Conservation (phyloP, 2,329 filamentous ascomycete species). For the Lachnellula occidentalis region DNA sequence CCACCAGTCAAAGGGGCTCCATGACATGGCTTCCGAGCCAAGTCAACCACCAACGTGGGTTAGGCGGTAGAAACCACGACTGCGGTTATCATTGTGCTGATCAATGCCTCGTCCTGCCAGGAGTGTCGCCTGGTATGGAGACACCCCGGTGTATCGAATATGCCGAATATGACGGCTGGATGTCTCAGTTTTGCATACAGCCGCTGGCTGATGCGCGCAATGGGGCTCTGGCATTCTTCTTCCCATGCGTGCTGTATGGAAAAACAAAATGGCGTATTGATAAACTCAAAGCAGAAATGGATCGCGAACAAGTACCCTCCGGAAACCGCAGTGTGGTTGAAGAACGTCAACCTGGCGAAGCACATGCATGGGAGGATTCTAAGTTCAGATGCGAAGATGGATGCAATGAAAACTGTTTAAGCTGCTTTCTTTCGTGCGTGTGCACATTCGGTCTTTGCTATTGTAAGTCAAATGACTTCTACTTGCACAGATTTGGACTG, state of each 20-base stretch:
- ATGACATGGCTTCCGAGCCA: background rate
- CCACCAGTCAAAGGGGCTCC: background rate
- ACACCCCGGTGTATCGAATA: background rate
- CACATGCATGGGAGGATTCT: conserved; percentile 36
- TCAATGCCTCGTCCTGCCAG: conserved; percentile 1
- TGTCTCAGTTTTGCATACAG: conserved; percentile 35
- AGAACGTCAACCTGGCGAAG: conserved; percentile 27
- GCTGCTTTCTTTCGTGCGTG: conserved; percentile 23
- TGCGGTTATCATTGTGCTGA: background rate
- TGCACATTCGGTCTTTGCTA: background rate
- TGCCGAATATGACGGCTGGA: conserved; percentile 25
- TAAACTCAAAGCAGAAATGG: background rate
- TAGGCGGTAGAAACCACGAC: background rate
- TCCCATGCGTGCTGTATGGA: conserved; percentile 39
- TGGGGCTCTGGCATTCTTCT: conserved; percentile 36
- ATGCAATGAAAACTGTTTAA: conserved; percentile 36
- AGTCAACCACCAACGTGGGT: background rate
- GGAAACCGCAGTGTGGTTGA: too few species aligned
- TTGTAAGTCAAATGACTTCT: background rate
- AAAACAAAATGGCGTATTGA: conserved; percentile 38
- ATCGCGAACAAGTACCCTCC: too few species aligned
- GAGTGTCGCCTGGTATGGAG: background rate
- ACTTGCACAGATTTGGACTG: background rate
- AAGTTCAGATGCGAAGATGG: conserved; percentile 30
- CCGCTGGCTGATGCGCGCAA: conserved; percentile 29